Base-by-base conservation (phyloP, 441 rosid species). In the Corymbia calophylla region DNA sequence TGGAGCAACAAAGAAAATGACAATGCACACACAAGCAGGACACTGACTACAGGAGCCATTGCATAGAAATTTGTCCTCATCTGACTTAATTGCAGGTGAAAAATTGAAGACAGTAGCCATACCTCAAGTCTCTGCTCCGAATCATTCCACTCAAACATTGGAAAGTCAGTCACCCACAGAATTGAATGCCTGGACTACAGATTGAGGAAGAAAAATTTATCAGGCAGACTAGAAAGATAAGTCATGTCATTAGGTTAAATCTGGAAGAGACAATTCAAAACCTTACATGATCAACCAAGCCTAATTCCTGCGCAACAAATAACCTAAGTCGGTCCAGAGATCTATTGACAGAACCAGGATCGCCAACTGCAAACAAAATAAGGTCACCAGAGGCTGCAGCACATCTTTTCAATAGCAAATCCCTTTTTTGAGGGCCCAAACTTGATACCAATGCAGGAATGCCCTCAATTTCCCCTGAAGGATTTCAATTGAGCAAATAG, bases 81-180 rank as follows among this genome's bases (percentile, higher is more conserved):
- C n/a, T 44, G n/a, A 73, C 82, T 73, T 39, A 73, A 73, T 39
- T 39, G 29, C 49, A 39, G 82, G 17, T 73, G n/a, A 39, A 73
- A 39, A 68, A 73, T 39, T 39, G 49, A 7, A 73, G 19, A 66
- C 25, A 91, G 87, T 55, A 55, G 25, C 91, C 96, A 48, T 44
- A 98, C 99, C 99, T 98, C 99, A 91, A 96, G 95, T 88, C 99
- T 94, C 91, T 98, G 96, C 92, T 97, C 99, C 66, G 91, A 89
- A 58, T 95, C 97, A 84, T 96, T 98, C 99, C 99, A 96, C 93
- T 98, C 98, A 53, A 98, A 98, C 99, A 98, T 96, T 16, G 99
- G 99, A 92, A 98, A 98, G 91, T 97, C 99, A 68, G 99, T 98
- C 88, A 98, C 95, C 99, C 99, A 98, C 21, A 98, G 94, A 89